Conservation (phyloP, 129 eudicot species). For the Flaveria trinervia region DNA sequence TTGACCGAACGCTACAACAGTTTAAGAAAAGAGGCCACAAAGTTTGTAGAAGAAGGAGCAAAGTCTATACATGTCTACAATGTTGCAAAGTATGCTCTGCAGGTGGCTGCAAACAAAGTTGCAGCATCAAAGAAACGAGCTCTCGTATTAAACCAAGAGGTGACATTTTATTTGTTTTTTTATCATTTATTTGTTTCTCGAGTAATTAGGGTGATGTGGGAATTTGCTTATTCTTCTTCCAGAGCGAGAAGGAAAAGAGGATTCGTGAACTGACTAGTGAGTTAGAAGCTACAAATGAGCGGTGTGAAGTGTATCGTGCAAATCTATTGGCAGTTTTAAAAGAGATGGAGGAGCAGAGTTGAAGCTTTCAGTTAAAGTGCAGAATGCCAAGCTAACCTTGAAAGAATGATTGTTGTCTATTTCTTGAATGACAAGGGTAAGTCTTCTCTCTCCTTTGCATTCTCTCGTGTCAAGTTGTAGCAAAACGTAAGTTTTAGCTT, state of each 20-base stretch:
- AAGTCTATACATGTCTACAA: conserved; percentile 62
- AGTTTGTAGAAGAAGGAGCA: conserved; percentile 84
- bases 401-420: conserved; percentile 30
- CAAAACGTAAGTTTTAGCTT: too few relatives aligned
- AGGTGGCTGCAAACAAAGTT: conserved; percentile 66
- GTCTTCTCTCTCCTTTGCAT: too few relatives aligned
- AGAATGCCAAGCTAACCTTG: conserved; percentile 48
- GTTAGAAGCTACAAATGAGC: conserved; percentile 30
- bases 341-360: conserved; percentile 49
- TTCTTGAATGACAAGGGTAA: neutral
- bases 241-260: conserved; percentile 43
- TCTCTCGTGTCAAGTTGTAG: too few relatives aligned
- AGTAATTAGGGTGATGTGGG: neutral
- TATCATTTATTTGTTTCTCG: neutral
- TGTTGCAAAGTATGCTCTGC: conserved; percentile 71
- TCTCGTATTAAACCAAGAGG: conserved; percentile 37
- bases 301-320: conserved; percentile 45
- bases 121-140: conserved; percentile 54
- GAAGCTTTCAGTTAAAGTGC: conserved; percentile 50
- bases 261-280: conserved; percentile 34
- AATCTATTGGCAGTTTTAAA: conserved; percentile 43
- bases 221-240: neutral
- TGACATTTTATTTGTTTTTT: neutral
- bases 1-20: conserved; percentile 49
- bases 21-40: conserved; percentile 69